Base-by-base conservation (phyloP, 495 filamentous ascomycete species). In the Pseudoneurospora amorphoporcata region DNA sequence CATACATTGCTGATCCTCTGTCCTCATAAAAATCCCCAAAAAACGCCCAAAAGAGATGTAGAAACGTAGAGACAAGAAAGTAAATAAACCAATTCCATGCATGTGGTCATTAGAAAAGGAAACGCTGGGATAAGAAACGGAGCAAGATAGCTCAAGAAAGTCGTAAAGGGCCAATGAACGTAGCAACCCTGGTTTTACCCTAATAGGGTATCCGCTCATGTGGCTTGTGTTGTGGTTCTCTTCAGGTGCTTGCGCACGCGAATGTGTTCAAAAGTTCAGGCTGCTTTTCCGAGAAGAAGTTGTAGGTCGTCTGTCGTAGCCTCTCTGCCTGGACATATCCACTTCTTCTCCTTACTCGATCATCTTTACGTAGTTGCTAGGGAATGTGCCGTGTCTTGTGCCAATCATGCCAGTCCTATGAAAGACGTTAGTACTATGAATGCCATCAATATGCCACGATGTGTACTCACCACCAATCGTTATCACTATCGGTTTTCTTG, bases 401-500 rank as follows among this genome's bases (percentile, higher is more conserved):
- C 86, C 86, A 39, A 88, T 80, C 81, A 85, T 87, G 16, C 87
- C 87, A 39, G 87, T 88, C 87, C 87, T 88, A 75, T 70, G 32
- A 37, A 23, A 41, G 14, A 68, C 40, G 35, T 82, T 76, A 80
- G 77, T 69, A 65, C 8, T 9, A n/a, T 10, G 3, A 7, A 45
- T 32, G 29, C 39, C 37, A 17, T 68, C 39, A 61, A 45, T 37
- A 4, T 37, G 19, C 23, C 42, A 40, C 8, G 16, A 14, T 16
- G 8, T 37, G 38, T 9, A 85, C 86, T 77, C 84, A 92, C 94
- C 94, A 98, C 88, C 95, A 96, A 80, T 97, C 94, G 10, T 89
- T 90, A 73, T 91, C 91, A 74, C 88, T 94, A 0, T 99, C 93
- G n/a, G 95, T 98, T 79, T 92, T 91, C 84, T 99, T 98, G 23